A percentile compares a stretch with the other conserved stretches of the same genome.
These are phyloP conservation scores for Beta lomatogona DNA, from an alignment of 179 eudicot genomes.

Conservation along the genomic window DNA sequence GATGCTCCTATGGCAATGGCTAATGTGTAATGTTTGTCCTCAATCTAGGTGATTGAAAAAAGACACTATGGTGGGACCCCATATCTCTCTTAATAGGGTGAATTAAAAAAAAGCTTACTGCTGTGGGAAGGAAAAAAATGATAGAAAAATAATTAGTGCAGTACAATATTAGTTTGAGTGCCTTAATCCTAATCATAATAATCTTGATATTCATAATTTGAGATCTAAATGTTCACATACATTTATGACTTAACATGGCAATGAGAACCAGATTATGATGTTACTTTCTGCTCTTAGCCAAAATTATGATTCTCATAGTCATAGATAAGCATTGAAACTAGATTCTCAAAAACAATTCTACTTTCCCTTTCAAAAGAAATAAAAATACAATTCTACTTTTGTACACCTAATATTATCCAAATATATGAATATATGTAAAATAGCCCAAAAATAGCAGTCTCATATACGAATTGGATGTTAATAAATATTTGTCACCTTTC, in stretches of 20 bases:
- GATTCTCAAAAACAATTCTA: background rate
- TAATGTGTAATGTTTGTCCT: constrained; percentile 20
- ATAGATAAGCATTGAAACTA: background rate
- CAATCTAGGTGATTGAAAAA: constrained; percentile 17
- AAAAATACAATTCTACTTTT: too few species aligned
- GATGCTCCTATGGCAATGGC: constrained; percentile 8
- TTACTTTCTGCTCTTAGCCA: background rate
- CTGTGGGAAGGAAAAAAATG: too few species aligned
- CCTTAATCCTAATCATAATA: constrained; percentile 8
- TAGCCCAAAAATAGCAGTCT: too few species aligned
- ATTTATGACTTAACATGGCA: background rate
- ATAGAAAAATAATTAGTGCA: background rate
- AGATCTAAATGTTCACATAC: background rate
- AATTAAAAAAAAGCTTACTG: too few species aligned
- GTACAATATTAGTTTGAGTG: background rate
- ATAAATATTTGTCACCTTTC: too few species aligned
- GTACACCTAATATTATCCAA: too few species aligned
- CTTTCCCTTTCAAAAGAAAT: too few species aligned
- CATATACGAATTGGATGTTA: too few species aligned
- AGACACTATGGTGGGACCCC: constrained; percentile 22
- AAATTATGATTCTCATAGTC: background rate
- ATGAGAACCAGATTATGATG: background rate
- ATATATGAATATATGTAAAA: too few species aligned
- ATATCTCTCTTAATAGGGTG: constrained; percentile 15
- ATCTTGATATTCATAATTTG: background rate